Conservation (phyloP, 257 asterid species). For the Salvia splendens region DNA sequence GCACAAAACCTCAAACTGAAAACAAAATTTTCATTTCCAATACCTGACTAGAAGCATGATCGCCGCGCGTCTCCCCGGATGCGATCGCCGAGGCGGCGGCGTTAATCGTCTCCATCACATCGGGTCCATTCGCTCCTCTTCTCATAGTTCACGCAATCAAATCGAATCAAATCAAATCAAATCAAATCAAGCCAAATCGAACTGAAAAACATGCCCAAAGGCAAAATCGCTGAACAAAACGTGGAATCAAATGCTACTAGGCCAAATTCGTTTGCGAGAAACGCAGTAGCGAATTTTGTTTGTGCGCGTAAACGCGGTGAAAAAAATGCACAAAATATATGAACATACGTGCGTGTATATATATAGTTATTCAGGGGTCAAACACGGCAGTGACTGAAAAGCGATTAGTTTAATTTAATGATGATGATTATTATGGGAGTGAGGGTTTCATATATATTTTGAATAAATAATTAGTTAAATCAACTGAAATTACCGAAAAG, state of each 20-base stretch:
- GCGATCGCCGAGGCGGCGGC: slow-evolving; percentile 97
- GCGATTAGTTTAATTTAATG: slow-evolving; percentile 31
- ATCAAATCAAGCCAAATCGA: slow-evolving; percentile 33
- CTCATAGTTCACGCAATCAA: slow-evolving; percentile 45
- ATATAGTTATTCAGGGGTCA: slow-evolving; percentile 52
- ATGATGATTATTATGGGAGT: slow-evolving; percentile 39
- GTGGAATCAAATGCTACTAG: slow-evolving; percentile 9
- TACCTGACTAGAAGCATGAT: slow-evolving; percentile 66
- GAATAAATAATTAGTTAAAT: neutral
- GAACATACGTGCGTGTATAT: neutral
- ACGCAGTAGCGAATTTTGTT: slow-evolving; percentile 1
- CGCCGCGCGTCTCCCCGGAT: slow-evolving; percentile 59
- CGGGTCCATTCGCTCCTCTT: slow-evolving; percentile 51
- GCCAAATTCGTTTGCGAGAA: neutral
- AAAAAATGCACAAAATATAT: neutral
- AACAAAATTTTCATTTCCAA: neutral
- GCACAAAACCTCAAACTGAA: neutral
- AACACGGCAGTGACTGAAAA: slow-evolving; percentile 77
- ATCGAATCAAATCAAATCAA: too few species aligned
- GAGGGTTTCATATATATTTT: slow-evolving; percentile 23
- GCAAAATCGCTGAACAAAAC: slow-evolving; percentile 11
- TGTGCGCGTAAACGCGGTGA: slow-evolving; percentile 32
- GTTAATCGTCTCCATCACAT: slow-evolving; percentile 70
- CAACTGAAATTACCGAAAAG: slow-evolving; percentile 33
- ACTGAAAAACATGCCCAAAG: slow-evolving; percentile 28